Conservation (phyloP, 2,329 filamentous ascomycete genomes). For the Epichloe aotearoae region DNA sequence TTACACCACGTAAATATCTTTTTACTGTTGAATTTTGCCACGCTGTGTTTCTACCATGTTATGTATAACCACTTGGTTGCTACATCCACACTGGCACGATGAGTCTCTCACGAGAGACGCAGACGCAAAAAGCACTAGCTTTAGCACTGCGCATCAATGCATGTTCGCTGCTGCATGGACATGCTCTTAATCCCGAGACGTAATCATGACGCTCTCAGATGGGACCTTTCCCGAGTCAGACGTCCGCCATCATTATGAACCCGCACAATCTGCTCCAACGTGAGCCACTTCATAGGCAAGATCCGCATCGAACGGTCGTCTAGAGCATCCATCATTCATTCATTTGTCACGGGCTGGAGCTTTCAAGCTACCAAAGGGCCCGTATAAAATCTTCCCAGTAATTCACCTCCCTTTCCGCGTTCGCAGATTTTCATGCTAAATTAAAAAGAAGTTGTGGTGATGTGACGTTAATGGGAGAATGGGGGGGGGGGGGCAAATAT, state of each 20-base stretch:
- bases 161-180: background rate
- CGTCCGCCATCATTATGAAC: slow-evolving; percentile 4
- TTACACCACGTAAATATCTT: background rate
- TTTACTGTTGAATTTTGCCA: slow-evolving; percentile 9
- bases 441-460: slow-evolving; percentile 13
- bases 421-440: slow-evolving; percentile 24
- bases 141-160: slow-evolving; percentile 2
- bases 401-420: slow-evolving; percentile 12
- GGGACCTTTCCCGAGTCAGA: background rate
- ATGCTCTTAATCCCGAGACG: slow-evolving; percentile 3
- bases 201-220: slow-evolving; percentile 6
- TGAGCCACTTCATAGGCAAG: slow-evolving; percentile 8
- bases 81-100: slow-evolving; percentile 9
- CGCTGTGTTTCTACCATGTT: slow-evolving; percentile 6
- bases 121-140: slow-evolving; percentile 15
- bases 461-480: slow-evolving; percentile 20
- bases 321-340: slow-evolving; percentile 7
- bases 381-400: slow-evolving; percentile 16
- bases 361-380: slow-evolving; percentile 52
- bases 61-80: slow-evolving; percentile 17
- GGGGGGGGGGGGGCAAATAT: slow-evolving; percentile 7
- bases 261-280: slow-evolving; percentile 7
- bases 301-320: slow-evolving; percentile 9
- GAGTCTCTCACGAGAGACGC: slow-evolving; percentile 5
- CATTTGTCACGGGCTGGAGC: slow-evolving; percentile 40